These are phyloP conservation scores for Protomyces inundatus DNA, from an alignment of 1,139 yeast species.

Conservation along the genomic window DNA sequence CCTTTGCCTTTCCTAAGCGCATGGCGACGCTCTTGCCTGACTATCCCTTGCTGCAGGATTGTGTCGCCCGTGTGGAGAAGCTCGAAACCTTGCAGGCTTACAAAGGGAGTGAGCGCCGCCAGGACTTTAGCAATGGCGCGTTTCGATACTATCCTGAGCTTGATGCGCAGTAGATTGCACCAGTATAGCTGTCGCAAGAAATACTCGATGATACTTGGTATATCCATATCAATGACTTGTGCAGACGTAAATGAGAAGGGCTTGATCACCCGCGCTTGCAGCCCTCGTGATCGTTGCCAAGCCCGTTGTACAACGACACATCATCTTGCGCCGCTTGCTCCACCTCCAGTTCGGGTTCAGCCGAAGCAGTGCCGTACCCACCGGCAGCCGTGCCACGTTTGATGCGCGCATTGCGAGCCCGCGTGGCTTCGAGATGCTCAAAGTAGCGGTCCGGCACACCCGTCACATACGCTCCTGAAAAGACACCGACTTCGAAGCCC, in stretches of 20 bases:
- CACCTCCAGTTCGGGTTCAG: slow-evolving; percentile 15
- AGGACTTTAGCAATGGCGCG: slow-evolving; percentile 11
- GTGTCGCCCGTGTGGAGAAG: neutral
- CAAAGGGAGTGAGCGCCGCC: neutral
- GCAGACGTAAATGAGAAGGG: slow-evolving; percentile 5
- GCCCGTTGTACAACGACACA: slow-evolving; percentile 20
- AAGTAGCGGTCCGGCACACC: slow-evolving; percentile 82
- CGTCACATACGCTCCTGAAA: slow-evolving; percentile 87
- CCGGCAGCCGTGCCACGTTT: neutral
- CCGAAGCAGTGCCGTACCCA: neutral
- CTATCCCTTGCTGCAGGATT: neutral
- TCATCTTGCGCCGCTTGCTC: slow-evolving; percentile 21
- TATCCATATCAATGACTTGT: neutral
- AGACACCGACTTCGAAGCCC: slow-evolving; percentile 92
- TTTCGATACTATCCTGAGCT: slow-evolving; percentile 22
- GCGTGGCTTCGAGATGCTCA: slow-evolving; percentile 60
- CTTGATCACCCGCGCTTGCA: slow-evolving; percentile 19
- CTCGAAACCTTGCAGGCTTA: slow-evolving; percentile 2
- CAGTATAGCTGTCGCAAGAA: neutral
- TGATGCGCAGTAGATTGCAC: neutral
- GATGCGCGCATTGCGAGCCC: slow-evolving; percentile 9
- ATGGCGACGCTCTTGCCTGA: neutral
- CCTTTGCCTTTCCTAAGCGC: slow-evolving; percentile 9
- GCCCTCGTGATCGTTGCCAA: slow-evolving; percentile 4
- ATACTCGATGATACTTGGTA: too few species aligned